Conservation (phyloP, 2,329 filamentous ascomycete genomes). For the Sclerotinia subarctica region DNA sequence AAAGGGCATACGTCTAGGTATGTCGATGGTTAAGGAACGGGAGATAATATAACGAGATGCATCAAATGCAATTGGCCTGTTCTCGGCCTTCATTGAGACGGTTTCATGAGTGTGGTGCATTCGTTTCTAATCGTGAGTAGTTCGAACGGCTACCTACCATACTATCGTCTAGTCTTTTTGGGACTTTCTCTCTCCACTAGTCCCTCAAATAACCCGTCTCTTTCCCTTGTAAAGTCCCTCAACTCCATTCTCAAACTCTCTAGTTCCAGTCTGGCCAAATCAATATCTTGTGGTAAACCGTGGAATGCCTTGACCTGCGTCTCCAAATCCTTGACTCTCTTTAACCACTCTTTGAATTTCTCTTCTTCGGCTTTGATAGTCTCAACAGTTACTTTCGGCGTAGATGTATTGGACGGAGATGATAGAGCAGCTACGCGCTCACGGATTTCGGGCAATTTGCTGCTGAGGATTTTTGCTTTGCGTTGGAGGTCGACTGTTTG, state of each 20-base stretch:
- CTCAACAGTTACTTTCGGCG: constrained; percentile 48
- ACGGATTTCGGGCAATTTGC: constrained; percentile 65
- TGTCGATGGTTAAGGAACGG: background rate
- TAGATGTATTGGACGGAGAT: constrained; percentile 22
- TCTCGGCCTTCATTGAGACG: background rate
- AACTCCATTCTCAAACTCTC: constrained; percentile 65
- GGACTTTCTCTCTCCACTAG: constrained; percentile 63
- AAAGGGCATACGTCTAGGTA: background rate
- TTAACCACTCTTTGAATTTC: constrained; percentile 55
- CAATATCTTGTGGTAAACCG: constrained; percentile 67
- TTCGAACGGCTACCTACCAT: background rate
- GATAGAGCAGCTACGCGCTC: constrained; percentile 49
- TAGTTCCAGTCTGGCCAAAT: constrained; percentile 67
- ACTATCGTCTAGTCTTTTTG: constrained; percentile 34
- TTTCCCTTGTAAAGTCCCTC: constrained; percentile 54
- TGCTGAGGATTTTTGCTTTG: constrained; percentile 61
- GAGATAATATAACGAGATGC: background rate
- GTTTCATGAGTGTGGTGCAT: background rate
- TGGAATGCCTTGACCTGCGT: constrained; percentile 63
- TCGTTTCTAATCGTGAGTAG: background rate
- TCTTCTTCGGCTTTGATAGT: constrained; percentile 58
- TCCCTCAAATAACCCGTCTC: constrained; percentile 73
- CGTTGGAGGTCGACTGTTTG: constrained; percentile 73
- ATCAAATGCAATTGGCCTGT: background rate
- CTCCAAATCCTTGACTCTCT: constrained; percentile 58